Evolutionary conservation across 2,329 filamentous ascomycete species (phyloP).

Genomic region (Aspergillus tamarii): DNA sequence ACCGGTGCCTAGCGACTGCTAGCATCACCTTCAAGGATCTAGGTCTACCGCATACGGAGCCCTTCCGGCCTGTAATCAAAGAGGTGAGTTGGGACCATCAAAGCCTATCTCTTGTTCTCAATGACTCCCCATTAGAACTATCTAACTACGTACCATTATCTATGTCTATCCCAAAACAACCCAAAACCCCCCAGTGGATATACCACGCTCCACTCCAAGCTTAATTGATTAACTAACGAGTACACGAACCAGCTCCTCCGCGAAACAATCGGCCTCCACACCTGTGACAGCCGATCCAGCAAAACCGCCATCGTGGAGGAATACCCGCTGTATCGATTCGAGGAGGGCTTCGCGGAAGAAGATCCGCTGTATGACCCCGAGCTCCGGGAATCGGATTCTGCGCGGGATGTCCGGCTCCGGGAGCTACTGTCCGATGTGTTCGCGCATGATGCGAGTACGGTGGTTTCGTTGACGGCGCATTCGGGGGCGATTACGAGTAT

Average conservation of each 20-base stretch:
- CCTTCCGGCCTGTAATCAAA: constrained; percentile 60
- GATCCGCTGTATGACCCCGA: constrained; percentile 58
- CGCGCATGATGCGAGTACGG: constrained; percentile 47
- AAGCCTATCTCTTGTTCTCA: no score
- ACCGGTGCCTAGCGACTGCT: constrained; percentile 61
- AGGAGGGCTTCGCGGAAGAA: constrained; percentile 56
- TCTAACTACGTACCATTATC: no score
- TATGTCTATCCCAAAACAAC: no score
- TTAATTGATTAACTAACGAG: neutral
- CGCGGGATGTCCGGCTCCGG: constrained; percentile 52
- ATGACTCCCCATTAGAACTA: no score
- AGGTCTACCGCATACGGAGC: constrained; percentile 46
- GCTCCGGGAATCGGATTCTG: constrained; percentile 52
- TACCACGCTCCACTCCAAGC: no score
- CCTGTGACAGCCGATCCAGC: constrained; percentile 60
- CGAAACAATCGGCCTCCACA: constrained; percentile 64
- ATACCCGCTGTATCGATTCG: constrained; percentile 57
- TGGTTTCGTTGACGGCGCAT: constrained; percentile 61
- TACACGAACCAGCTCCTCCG: constrained; percentile 48
- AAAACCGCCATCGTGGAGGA: constrained; percentile 51
- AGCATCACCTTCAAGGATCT: constrained; percentile 56
- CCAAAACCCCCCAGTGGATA: no score
- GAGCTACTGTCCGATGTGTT: constrained; percentile 59
- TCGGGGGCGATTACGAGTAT: constrained; percentile 62
- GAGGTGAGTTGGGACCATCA: constrained; percentile 43